A percentile compares a stretch with the other conserved stretches of the same genome.
These are phyloP conservation scores for Musa troglodytarum DNA, from an alignment of 176 grass and related monocot species.

Conservation along the genomic window DNA sequence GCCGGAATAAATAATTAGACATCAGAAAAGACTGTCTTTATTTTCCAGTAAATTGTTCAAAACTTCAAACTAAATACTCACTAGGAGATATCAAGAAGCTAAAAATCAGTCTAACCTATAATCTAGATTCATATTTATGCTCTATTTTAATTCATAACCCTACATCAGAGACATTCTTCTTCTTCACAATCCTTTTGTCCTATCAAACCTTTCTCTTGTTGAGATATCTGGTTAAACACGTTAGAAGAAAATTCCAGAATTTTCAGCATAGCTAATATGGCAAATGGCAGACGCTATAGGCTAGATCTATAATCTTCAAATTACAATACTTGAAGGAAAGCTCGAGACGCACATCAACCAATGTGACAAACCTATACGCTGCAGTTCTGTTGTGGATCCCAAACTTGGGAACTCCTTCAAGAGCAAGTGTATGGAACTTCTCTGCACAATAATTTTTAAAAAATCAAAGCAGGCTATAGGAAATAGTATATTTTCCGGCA, in stretches of 20 bases:
- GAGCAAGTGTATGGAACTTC: slow-evolving; percentile 82
- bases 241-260: background rate
- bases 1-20: too few species aligned
- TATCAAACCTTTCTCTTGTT: background rate
- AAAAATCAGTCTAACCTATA: too few species aligned
- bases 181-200: background rate
- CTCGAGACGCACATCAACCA: slow-evolving; percentile 63
- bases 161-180: background rate
- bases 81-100: too few species aligned
- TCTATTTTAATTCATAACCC: too few species aligned
- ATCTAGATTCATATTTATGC: too few species aligned
- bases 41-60: too few species aligned
- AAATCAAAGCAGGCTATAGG: background rate
- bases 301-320: background rate
- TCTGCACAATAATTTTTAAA: slow-evolving; percentile 34
- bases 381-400: slow-evolving; percentile 67
- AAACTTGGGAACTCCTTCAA: slow-evolving; percentile 88
- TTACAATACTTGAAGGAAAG: background rate
- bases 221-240: background rate
- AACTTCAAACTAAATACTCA: too few species aligned
- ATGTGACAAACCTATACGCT: slow-evolving; percentile 84
- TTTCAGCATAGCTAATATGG: background rate
- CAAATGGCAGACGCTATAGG: background rate
- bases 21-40: too few species aligned
- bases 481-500: background rate